Evolutionary conservation across 2,329 filamentous ascomycete genomes (phyloP), one percentile per base, ranked within the genome.

Genomic region (Fusarium stilboides): DNA sequence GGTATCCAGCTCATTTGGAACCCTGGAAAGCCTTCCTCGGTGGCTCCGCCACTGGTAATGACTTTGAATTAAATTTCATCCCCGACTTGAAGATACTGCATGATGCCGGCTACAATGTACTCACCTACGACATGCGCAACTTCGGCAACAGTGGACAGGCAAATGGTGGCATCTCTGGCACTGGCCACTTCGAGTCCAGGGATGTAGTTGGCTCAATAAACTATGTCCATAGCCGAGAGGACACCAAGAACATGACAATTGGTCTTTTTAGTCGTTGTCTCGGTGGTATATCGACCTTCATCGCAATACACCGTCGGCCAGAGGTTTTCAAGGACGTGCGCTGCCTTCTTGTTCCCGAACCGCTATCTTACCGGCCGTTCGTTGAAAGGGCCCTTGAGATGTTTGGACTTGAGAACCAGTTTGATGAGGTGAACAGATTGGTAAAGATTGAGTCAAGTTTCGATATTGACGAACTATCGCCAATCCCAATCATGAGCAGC

Each of bases 271-370:
- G 54, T 26, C 54, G 54, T 0, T 57, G 54, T 19, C 36, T 57
- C 1, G 54, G 54, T 1, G 54, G 54, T 1, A 53, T 57, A 2
- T 37, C 54, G 1, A 57, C 54, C 1, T 57, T 36, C 3, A 36
- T 57, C 14, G 54, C 54, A 3, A 57, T 57, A 13, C 24, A 57
- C n/a, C 54, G 54, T 20, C 54, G 46, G 7, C 54, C 54, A n/a
- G 46, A 57, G 3, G 22, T 57, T 8, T 57, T 57, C 6, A 20
- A 52, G 3, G 46, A 36, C 6, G 22, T 57, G 3, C 36, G 46
- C 8, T 57, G 54, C 13, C 17, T 57, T 19, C 54, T 57, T 9
- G 54, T 57, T 1, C 54, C 54, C 3, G 47, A 57, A 6, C 54
- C 54, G 0, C 46, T 57, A 4, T 57, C 54, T 3, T 57, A 57